These are phyloP conservation scores for Arabidopsis suecica DNA, from an alignment of 345 rosid species.

Conservation along the genomic window DNA sequence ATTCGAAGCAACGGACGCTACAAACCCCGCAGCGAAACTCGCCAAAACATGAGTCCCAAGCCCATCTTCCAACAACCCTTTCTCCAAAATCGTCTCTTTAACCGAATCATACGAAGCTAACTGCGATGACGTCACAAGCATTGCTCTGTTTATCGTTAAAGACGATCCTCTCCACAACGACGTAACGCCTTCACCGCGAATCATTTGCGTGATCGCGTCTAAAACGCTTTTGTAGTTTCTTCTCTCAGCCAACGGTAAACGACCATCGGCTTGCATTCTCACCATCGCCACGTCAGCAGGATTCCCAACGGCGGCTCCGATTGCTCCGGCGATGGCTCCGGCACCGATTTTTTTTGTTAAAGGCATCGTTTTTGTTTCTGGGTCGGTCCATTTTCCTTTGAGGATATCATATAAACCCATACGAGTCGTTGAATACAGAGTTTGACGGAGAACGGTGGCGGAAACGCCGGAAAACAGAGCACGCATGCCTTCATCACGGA, in stretches of 20 bases:
- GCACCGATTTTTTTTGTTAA: slow-evolving; percentile 58
- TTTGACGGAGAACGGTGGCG: slow-evolving; percentile 86
- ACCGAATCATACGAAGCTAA: slow-evolving; percentile 81
- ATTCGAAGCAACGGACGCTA: slow-evolving; percentile 75
- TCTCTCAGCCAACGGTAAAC: slow-evolving; percentile 64
- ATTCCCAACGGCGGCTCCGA: slow-evolving; percentile 86
- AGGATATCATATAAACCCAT: slow-evolving; percentile 85
- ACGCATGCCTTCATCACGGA: slow-evolving; percentile 65
- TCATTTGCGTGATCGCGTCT: slow-evolving; percentile 77
- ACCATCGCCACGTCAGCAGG: slow-evolving; percentile 97
- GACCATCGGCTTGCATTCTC: slow-evolving; percentile 92
- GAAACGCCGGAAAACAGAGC: slow-evolving; percentile 85
- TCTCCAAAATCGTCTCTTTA: slow-evolving; percentile 68
- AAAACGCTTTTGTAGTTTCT: slow-evolving; percentile 80
- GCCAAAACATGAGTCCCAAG: slow-evolving; percentile 78
- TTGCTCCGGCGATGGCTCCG: slow-evolving; percentile 77
- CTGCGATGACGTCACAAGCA: slow-evolving; percentile 89
- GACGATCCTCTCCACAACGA: slow-evolving; percentile 88
- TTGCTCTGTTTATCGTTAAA: slow-evolving; percentile 81
- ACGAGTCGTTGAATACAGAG: slow-evolving; percentile 84
- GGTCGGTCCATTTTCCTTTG: slow-evolving; percentile 76
- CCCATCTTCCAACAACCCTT: slow-evolving; percentile 64
- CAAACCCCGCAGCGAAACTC: slow-evolving; percentile 86
- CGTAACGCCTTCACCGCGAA: slow-evolving; percentile 71
- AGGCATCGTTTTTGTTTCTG: slow-evolving; percentile 61